Percentiles rank a stretch among this genome's conserved stretches.
phyloP scores from a whole-genome alignment of 208 protist genomes.

The Acanthamoeba sp. region DNA sequence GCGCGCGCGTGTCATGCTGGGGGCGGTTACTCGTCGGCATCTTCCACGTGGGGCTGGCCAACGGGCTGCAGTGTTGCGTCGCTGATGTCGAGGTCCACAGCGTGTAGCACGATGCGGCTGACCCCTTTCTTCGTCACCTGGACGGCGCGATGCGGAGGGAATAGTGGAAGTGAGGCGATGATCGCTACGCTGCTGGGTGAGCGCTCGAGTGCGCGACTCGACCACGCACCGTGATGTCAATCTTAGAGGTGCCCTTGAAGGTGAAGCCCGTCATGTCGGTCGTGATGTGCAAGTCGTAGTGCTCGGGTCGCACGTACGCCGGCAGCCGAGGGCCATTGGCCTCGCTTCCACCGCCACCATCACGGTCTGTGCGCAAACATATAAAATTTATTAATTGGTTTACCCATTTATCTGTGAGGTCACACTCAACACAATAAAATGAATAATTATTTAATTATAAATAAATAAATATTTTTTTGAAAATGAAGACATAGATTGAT shows the following conservation, averaged over 20 bases:
- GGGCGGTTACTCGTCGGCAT: slow-evolving; percentile 19
- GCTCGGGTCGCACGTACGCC: neutral
- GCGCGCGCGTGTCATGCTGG: neutral
- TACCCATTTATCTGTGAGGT: too few species aligned
- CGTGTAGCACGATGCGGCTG: slow-evolving; percentile 78
- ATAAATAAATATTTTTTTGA: too few species aligned
- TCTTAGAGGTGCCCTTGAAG: neutral
- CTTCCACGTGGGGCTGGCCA: slow-evolving; percentile 80
- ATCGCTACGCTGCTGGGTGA: neutral
- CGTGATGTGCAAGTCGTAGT: slow-evolving; percentile 4
- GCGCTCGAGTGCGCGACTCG: neutral
- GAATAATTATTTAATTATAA: neutral
- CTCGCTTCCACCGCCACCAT: neutral
- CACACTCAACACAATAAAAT: neutral
- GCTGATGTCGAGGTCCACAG: slow-evolving; percentile 80
- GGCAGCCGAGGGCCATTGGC: neutral
- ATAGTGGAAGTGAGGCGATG: too few species aligned
- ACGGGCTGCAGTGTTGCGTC: slow-evolving; percentile 56
- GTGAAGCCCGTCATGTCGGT: slow-evolving; percentile 19
- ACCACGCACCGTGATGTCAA: neutral
- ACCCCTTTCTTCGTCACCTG: slow-evolving; percentile 55
- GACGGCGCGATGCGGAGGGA: too few species aligned
- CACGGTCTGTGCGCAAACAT: neutral
- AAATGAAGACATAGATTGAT: too few species aligned
- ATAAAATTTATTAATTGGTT: neutral